A percentile compares a stretch with the other conserved stretches of the same genome.
These are phyloP conservation scores for Fusarium ambrosium DNA, from an alignment of 2,329 filamentous ascomycete genomes.

Conservation along the genomic window DNA sequence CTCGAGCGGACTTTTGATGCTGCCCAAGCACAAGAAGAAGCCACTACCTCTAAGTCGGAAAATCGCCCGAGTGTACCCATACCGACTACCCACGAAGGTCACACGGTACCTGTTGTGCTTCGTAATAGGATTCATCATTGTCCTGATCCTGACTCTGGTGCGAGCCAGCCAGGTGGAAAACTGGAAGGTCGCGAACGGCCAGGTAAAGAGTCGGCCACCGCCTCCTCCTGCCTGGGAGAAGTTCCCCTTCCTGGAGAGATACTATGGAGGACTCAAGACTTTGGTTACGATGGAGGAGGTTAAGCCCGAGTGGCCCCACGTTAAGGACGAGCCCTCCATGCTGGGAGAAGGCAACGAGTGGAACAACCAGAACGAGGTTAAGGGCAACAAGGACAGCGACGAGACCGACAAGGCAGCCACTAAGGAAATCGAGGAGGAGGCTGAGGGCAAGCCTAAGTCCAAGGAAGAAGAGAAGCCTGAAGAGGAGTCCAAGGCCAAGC, in stretches of 20 bases:
- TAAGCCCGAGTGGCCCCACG: conserved; percentile 82
- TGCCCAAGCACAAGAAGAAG: conserved; percentile 54
- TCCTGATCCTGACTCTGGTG: conserved; percentile 83
- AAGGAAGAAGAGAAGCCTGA: conserved; percentile 16
- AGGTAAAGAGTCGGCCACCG: conserved; percentile 59
- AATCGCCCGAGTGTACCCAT: conserved; percentile 56
- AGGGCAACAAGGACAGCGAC: conserved; percentile 31
- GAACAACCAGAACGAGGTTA: conserved; percentile 32
- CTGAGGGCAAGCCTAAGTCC: conserved; percentile 21
- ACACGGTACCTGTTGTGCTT: conserved; percentile 83
- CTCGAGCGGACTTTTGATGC: conserved; percentile 60
- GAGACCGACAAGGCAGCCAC: conserved; percentile 37
- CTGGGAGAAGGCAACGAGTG: conserved; percentile 35
- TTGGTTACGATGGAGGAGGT: conserved; percentile 77
- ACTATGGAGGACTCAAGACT: conserved; percentile 87
- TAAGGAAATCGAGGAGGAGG: conserved; percentile 33
- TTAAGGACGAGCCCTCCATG: conserved; percentile 67
- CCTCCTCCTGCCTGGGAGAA: conserved; percentile 84
- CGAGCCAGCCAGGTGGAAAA: conserved; percentile 81
- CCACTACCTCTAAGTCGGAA: conserved; percentile 34
- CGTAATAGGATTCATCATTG: conserved; percentile 75
- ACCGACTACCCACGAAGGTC: conserved; percentile 78
- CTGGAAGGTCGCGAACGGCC: conserved; percentile 69
- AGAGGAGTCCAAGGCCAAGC: conserved; percentile 33
- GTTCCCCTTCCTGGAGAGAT: conserved; percentile 87